Conservation (phyloP, 257 asterid genomes). For the Capsicum rhomboideum region DNA sequence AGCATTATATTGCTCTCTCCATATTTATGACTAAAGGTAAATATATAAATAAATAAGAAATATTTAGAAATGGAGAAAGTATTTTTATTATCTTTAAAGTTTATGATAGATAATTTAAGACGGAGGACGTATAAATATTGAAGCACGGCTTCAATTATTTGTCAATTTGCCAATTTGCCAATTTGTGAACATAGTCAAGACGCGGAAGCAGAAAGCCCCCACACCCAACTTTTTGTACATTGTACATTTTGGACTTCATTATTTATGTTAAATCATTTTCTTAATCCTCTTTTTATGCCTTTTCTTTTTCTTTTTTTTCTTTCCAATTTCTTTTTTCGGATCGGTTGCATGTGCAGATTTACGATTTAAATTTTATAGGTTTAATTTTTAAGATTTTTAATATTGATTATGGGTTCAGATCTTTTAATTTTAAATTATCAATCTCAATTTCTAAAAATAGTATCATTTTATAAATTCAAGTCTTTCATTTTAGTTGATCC, state of each 20-base stretch:
- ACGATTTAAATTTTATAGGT: not conserved
- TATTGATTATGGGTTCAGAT: not conserved
- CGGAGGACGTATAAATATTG: too few relatives aligned
- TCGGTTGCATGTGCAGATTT: not conserved
- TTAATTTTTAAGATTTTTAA: not conserved
- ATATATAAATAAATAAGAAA: too few relatives aligned
- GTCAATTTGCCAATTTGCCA: too few relatives aligned
- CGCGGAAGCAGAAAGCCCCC: not conserved
- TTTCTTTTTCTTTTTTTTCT: not conserved
- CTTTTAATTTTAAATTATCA: too few relatives aligned
- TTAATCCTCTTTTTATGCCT: not conserved
- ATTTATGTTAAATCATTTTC: not conserved
- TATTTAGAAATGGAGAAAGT: too few relatives aligned
- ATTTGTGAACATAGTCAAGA: not conserved
- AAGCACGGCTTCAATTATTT: not conserved
- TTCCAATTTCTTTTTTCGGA: not conserved
- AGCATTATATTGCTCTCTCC: too few relatives aligned
- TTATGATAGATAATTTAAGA: too few relatives aligned
- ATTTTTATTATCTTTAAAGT: too few relatives aligned
- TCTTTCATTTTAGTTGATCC: too few relatives aligned
- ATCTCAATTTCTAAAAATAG: too few relatives aligned
- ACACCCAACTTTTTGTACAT: not conserved
- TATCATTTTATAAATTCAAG: too few relatives aligned
- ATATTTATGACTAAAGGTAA: too few relatives aligned
- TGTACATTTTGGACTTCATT: not conserved